Percentiles rank a stretch among this genome's conserved stretches.
Conservation (phyloP, 164 flowering plant species). For the Protea cynaroides region DNA sequence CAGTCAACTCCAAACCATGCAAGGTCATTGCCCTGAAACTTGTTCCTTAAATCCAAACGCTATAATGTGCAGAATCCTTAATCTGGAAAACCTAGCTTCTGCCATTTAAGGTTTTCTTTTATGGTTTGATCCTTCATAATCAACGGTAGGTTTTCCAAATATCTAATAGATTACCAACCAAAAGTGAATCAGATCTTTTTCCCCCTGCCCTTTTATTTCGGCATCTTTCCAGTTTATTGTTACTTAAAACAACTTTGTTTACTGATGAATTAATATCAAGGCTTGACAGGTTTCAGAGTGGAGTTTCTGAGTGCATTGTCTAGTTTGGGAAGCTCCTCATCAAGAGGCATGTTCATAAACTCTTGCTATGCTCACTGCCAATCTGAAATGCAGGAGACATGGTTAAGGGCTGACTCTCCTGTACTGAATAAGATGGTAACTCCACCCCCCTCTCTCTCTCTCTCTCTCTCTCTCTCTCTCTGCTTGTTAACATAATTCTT, state of each 20-base stretch:
- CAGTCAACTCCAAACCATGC: constrained; percentile 55
- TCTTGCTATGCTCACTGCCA: constrained; percentile 93
- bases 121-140: not conserved
- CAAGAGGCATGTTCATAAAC: constrained; percentile 65
- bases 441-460: too few species aligned
- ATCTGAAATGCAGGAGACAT: constrained; percentile 73
- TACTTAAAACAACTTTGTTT: not conserved
- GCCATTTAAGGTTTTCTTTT: not conserved
- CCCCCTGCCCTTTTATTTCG: too few species aligned
- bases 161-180: not conserved
- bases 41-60: not conserved
- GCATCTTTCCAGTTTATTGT: not conserved
- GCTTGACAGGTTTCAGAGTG: constrained; percentile 48
- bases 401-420: constrained; percentile 67
- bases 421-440: constrained; percentile 44
- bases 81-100: not conserved
- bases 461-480: not conserved
- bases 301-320: constrained; percentile 52
- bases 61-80: not conserved
- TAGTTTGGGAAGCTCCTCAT: constrained; percentile 30
- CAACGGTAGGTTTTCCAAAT: not conserved
- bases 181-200: too few species aligned
- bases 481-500: not conserved
- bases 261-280: not conserved
- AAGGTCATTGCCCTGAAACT: constrained; percentile 38